These are phyloP conservation scores for Conticribra weissflogii DNA, from an alignment of 108 stramenopile genomes.

Conservation along the genomic window DNA sequence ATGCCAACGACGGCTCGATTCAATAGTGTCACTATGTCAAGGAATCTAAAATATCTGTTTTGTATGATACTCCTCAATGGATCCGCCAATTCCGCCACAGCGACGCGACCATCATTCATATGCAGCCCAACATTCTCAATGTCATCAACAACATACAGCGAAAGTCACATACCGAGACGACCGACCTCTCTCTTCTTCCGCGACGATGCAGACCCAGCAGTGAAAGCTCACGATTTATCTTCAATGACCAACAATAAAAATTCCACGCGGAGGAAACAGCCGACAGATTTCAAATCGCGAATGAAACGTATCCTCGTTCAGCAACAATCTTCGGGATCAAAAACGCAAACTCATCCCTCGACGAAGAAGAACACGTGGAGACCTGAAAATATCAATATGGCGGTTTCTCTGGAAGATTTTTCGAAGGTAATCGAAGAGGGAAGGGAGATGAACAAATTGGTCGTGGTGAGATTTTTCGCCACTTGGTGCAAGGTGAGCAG, in stretches of 20 bases:
- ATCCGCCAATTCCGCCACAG: too few relatives aligned
- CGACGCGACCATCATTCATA: background rate
- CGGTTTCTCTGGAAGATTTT: conserved; percentile 60
- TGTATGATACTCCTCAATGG: too few relatives aligned
- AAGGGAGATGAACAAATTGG: conserved; percentile 33
- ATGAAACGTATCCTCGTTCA: conserved; percentile 33
- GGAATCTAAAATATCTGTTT: too few relatives aligned
- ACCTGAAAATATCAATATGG: conserved; percentile 54
- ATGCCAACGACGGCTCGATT: too few relatives aligned
- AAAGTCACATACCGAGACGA: background rate
- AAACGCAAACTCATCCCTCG: background rate
- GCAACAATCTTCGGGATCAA: background rate
- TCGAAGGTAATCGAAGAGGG: conserved; percentile 63
- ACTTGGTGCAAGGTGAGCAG: conserved; percentile 72
- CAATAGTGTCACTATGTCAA: too few relatives aligned
- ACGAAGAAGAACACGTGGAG: conserved; percentile 10
- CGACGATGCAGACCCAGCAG: conserved; percentile 8
- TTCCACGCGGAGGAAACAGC: conserved; percentile 16
- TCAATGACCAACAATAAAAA: background rate
- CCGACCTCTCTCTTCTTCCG: conserved; percentile 26
- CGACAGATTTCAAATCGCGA: conserved; percentile 33
- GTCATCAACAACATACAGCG: background rate
- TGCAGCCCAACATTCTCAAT: background rate
- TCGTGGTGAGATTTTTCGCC: conserved; percentile 73
- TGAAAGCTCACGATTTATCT: background rate